Conservation (phyloP, 2,329 filamentous ascomycete species). For the Cercospora zeae-maydis region DNA sequence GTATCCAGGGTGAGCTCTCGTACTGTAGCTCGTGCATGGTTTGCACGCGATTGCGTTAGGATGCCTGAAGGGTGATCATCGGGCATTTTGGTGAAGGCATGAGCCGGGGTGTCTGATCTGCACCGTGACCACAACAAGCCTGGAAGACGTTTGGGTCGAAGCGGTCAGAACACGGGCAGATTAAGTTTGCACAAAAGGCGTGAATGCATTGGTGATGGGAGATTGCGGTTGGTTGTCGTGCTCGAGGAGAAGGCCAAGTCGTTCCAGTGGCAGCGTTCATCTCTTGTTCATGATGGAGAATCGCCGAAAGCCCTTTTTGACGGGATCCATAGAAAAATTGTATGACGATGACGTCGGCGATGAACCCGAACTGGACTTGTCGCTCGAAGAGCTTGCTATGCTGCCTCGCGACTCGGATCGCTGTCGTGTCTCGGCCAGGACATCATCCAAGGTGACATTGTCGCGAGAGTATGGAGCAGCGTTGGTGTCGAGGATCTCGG, state of each 20-base stretch:
- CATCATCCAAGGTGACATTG: constrained; percentile 38
- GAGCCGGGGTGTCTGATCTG: not conserved
- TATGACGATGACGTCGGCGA: constrained; percentile 15
- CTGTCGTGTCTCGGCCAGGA: constrained; percentile 34
- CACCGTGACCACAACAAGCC: not conserved
- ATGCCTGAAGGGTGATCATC: not conserved
- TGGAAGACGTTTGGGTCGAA: not conserved
- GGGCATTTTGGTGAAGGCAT: not conserved
- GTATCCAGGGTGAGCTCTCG: not conserved
- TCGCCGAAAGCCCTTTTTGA: constrained; percentile 19
- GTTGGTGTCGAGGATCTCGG: constrained; percentile 36
- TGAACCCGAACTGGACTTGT: constrained; percentile 16
- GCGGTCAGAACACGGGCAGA: not conserved
- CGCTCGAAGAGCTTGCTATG: constrained; percentile 19
- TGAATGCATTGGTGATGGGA: not conserved
- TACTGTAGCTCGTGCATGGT: not conserved
- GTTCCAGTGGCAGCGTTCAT: not conserved
- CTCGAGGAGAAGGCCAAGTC: not conserved
- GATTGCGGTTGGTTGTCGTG: not conserved
- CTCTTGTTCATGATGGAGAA: constrained; percentile 22
- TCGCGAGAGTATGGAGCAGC: constrained; percentile 32
- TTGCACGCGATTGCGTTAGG: not conserved
- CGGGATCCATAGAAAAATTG: constrained; percentile 7
- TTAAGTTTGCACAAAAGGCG: not conserved
- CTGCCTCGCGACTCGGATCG: constrained; percentile 32